Conservation (phyloP, 2,329 filamentous ascomycete species). For the Chrysosphaeria jannelii region DNA sequence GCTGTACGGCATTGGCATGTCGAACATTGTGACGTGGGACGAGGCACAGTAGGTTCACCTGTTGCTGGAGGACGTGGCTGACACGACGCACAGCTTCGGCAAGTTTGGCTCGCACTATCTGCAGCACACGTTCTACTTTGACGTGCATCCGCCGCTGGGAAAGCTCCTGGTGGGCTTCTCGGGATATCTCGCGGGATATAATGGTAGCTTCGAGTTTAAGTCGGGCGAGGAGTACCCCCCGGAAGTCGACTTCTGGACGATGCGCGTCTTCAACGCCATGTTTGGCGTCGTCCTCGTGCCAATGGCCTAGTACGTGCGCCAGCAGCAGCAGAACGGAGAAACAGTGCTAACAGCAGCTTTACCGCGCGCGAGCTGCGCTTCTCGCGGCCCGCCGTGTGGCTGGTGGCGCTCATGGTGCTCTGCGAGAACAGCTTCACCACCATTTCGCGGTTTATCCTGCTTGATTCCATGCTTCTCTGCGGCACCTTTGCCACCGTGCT, state of each 20-base stretch:
- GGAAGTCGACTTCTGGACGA: conserved; percentile 90
- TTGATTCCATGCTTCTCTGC: conserved; percentile 95
- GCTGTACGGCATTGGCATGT: conserved; percentile 38
- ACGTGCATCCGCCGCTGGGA: conserved; percentile 58
- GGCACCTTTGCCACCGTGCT: conserved; percentile 95
- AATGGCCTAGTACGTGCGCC: conserved; percentile 33
- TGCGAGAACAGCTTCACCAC: conserved; percentile 99
- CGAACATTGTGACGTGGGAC: conserved; percentile 36
- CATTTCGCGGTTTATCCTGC: conserved; percentile 89
- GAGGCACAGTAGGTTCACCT: conserved; percentile 25
- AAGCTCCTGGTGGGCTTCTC: conserved; percentile 97
- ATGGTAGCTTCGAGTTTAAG: conserved; percentile 98
- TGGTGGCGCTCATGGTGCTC: conserved; percentile 85
- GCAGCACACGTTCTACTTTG: conserved; percentile 98
- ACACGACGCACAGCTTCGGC: conserved; percentile 30
- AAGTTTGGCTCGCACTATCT: conserved; percentile 99
- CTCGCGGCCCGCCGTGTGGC: conserved; percentile 65
- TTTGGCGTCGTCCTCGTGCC: conserved; percentile 86
- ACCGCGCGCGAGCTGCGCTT: conserved; percentile 80
- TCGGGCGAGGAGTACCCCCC: conserved; percentile 85
- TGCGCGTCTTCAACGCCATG: conserved; percentile 89
- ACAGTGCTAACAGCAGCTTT: conserved; percentile 14
- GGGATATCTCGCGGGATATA: conserved; percentile 88
- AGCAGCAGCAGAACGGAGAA: no score
- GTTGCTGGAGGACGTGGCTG: neutral